Base-by-base conservation (phyloP, 768 basidiomycete species). In the Kondoa subrosea region DNA sequence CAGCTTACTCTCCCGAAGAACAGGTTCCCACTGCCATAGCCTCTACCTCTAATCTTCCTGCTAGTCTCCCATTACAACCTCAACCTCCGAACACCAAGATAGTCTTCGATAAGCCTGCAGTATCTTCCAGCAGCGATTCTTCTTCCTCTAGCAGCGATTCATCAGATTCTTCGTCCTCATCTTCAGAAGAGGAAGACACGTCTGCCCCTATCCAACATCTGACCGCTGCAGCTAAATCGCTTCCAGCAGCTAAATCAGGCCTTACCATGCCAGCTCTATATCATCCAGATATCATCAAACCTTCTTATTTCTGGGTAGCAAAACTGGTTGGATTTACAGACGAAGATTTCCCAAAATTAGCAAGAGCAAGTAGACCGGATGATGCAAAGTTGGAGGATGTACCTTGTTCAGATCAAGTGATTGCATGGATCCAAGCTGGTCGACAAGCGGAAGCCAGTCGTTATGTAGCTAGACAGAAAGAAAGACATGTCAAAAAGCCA, bases 251-350 rank as follows among this genome's bases (percentile, higher is more conserved):
- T 21, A 50, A 50, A 50, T 50, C 40, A 50, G 40, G 40, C 21
- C 58, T 59, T 27, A 59, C 25, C 25, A 63, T 63, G 61, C 61
- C 61, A 27, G 33, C 33, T 27, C 29, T 63, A 12, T 63, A 63
- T 32, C 61, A 63, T n/a, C 61, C 61, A 27, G 61, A 63, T 8
- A 27, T 63, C 26, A 33, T 63, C 26, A 27, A 29, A 32, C 61
- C 61, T 16, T 27, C 27, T 3, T 63, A 30, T 32, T 33, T 30
- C 30, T 63, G 61, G 61, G 61, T 63, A 33, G 27, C 61, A 17
- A 63, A 63, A 33, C 61, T 63, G 8, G 61, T 63, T 32, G 61
- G 61, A 27, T 63, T 30, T 32, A 27, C 61, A 17, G 61, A 30
- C 3, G 15, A 27, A 17, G 29, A 33, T 32, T 63, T 63, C n/a